Evolutionary conservation across 2,329 filamentous ascomycete genomes (phyloP).

Genomic region (Fusarium subtropicale): DNA sequence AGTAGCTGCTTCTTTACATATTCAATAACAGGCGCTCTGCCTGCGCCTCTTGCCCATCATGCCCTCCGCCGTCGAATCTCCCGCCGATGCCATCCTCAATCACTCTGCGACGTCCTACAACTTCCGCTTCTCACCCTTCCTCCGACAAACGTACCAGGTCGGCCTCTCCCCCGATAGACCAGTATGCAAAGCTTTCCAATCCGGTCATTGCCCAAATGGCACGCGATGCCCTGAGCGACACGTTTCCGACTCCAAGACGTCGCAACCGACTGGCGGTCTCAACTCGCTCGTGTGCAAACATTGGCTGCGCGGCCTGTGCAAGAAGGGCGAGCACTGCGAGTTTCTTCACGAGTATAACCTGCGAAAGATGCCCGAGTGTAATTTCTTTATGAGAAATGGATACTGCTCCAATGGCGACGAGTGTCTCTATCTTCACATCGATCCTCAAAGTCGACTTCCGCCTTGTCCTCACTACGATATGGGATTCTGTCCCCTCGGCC

Average conservation of each 20-base stretch:
- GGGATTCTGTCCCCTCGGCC: slow-evolving; percentile 93
- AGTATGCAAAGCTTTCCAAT: slow-evolving; percentile 85
- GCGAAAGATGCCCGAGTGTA: slow-evolving; percentile 97
- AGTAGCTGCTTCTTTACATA: background rate
- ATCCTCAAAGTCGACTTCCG: slow-evolving; percentile 81
- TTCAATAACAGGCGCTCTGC: slow-evolving; percentile 19
- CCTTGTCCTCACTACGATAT: slow-evolving; percentile 92
- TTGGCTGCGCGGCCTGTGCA: slow-evolving; percentile 96
- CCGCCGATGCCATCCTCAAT: slow-evolving; percentile 63
- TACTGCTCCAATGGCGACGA: slow-evolving; percentile 98
- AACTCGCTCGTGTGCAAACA: slow-evolving; percentile 97
- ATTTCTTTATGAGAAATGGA: slow-evolving; percentile 92
- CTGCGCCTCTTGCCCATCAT: slow-evolving; percentile 40
- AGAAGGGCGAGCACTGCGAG: slow-evolving; percentile 96
- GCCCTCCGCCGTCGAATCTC: slow-evolving; percentile 48
- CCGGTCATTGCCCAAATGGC: slow-evolving; percentile 88
- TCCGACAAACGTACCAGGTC: slow-evolving; percentile 85
- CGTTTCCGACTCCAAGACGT: slow-evolving; percentile 56
- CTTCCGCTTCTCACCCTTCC: slow-evolving; percentile 89
- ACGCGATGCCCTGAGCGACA: slow-evolving; percentile 89
- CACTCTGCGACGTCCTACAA: slow-evolving; percentile 69
- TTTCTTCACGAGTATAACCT: slow-evolving; percentile 99
- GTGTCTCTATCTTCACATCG: slow-evolving; percentile 91
- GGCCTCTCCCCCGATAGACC: slow-evolving; percentile 82
- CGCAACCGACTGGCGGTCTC: slow-evolving; percentile 64